phyloP scores from a whole-genome alignment of 2,329 filamentous ascomycete species.

The Alternaria arborescens region DNA sequence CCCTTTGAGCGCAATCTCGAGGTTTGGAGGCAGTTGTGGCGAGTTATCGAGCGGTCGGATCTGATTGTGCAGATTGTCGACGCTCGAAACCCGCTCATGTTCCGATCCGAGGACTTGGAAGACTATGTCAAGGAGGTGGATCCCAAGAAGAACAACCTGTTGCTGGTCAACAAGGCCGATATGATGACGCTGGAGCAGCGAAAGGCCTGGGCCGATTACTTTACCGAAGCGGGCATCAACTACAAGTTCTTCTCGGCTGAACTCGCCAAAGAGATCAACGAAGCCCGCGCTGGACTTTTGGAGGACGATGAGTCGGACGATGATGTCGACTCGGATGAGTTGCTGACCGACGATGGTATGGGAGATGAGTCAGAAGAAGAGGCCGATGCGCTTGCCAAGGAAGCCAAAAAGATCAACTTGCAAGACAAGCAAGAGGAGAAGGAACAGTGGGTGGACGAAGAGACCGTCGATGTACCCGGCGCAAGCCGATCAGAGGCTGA shows the following conservation, averaged over 20 bases:
- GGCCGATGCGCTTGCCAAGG: constrained; percentile 58
- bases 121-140: constrained; percentile 94
- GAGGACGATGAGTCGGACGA: constrained; percentile 50
- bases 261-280: constrained; percentile 87
- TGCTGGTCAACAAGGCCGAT: constrained; percentile 98
- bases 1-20: constrained; percentile 97
- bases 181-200: constrained; percentile 95
- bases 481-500: constrained; percentile 47
- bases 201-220: constrained; percentile 84
- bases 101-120: constrained; percentile 93
- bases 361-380: constrained; percentile 57
- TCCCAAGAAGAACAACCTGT: constrained; percentile 83
- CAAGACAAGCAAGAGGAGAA: constrained; percentile 55
- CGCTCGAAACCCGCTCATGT: constrained; percentile 91
- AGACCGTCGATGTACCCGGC: constrained; percentile 49
- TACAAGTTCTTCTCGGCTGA: constrained; percentile 98
- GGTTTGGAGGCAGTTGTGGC: constrained; percentile 97
- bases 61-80: constrained; percentile 98
- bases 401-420: constrained; percentile 57
- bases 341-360: constrained; percentile 55
- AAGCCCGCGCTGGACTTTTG: constrained; percentile 68
- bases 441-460: constrained; percentile 53
- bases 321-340: constrained; percentile 34
- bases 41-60: constrained; percentile 96
- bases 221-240: constrained; percentile 79